Evolutionary conservation across 1,284 basidiomycete species (phyloP), one percentile per base, ranked within the genome.

Genomic region (Ganoderma sinense): DNA sequence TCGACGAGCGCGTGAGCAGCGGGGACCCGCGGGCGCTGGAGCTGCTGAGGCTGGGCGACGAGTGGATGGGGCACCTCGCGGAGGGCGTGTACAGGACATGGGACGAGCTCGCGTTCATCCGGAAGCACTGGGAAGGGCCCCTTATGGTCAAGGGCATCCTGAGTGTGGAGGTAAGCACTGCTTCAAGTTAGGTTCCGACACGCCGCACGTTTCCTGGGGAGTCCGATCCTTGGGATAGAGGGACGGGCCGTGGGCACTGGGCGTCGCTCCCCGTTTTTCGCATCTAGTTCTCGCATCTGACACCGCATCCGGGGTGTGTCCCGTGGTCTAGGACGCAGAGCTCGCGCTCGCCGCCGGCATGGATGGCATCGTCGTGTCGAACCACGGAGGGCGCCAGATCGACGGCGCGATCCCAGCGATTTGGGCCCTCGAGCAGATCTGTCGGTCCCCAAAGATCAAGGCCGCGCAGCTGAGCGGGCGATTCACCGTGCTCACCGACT

Each of bases 311-410:
- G 16, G 3, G 14, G 29, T 18, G 31, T 13, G 29, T 31, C 16
- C 6, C 16, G 16, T 7, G 14, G 33, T 39, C 6, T 71, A 92
- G 83, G 93, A 94, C 75, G 92, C 93, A 1, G 86, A 89, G 74
- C 86, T 85, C 71, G 91, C 91, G 0, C 75, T 93, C 14, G 87
- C 90, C 20, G 75, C 84, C 20, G 89, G 89, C 2, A 84, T 89
- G 13, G 88, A 95, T 71, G 94, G 91, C 0, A 91, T 96, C 70
- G 80, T 95, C 31, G 91, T 95, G 13, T 92, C 90, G 11, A 95
- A 95, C 76, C 94, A 95, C 75, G 94, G 91, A 89, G 94, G 55
- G 11, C 39, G 33, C 14, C 67, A 41, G 7, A 55, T 68, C 2
- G 48, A 63, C 66, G 51, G 61, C 3, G 91, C 89, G 1, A 86